These are phyloP conservation scores for Serendipita indica DNA, from an alignment of 768 basidiomycete genomes.

Conservation along the genomic window DNA sequence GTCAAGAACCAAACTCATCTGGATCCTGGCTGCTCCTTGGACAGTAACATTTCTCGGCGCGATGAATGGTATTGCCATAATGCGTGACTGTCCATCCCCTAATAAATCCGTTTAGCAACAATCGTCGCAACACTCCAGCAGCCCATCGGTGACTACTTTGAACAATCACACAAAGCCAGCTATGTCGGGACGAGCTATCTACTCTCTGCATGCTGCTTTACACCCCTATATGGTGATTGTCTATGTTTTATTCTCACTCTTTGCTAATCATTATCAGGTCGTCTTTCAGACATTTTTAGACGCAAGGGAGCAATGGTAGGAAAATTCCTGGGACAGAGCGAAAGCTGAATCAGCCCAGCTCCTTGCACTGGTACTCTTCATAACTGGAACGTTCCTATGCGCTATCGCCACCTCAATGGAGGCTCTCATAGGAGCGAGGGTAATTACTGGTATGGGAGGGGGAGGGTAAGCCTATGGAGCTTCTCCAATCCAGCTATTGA, in stretches of 20 bases:
- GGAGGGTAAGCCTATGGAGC: slow-evolving; percentile 50
- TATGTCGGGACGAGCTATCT: slow-evolving; percentile 85
- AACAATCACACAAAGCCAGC: slow-evolving; percentile 52
- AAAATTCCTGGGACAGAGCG: slow-evolving; percentile 12
- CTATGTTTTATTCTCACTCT: slow-evolving; percentile 16
- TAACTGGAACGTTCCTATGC: slow-evolving; percentile 66
- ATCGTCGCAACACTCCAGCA: slow-evolving; percentile 76
- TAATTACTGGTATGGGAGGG: slow-evolving; percentile 83
- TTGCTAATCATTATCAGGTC: slow-evolving; percentile 34
- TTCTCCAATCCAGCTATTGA: background rate
- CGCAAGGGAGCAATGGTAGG: slow-evolving; percentile 64
- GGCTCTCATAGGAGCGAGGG: slow-evolving; percentile 60
- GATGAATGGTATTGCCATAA: no score
- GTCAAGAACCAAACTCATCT: slow-evolving; percentile 24
- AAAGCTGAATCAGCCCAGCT: slow-evolving; percentile 13
- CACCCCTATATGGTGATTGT: slow-evolving; percentile 30
- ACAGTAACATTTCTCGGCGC: slow-evolving; percentile 72
- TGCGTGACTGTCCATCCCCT: no score
- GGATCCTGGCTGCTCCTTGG: slow-evolving; percentile 70
- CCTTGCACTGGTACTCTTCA: slow-evolving; percentile 6
- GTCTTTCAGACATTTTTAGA: slow-evolving; percentile 71
- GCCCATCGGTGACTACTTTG: slow-evolving; percentile 75
- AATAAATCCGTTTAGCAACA: no score
- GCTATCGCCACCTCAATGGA: slow-evolving; percentile 81
- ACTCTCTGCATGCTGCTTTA: slow-evolving; percentile 79